These are phyloP conservation scores for Tillandsia leiboldiana DNA, from an alignment of 176 grass and related monocot species.

Conservation along the genomic window DNA sequence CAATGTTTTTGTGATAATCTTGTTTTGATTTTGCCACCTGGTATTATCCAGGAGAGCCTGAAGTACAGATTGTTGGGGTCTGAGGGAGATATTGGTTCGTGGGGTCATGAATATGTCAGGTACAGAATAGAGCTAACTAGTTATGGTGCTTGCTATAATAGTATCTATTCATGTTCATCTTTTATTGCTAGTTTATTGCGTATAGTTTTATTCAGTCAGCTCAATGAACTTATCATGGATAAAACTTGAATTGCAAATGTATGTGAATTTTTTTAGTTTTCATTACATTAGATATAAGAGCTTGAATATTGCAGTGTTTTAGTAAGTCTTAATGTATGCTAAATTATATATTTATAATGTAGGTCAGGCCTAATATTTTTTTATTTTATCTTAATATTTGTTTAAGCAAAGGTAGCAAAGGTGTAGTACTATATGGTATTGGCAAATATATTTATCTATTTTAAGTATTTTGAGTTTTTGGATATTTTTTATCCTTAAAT, in stretches of 20 bases:
- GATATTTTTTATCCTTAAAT: too few relatives aligned
- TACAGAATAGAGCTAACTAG: constrained; percentile 15
- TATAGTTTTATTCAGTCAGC: not conserved
- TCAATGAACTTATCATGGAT: too few relatives aligned
- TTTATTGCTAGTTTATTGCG: not conserved
- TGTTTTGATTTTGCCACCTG: not conserved
- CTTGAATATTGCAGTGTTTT: too few relatives aligned
- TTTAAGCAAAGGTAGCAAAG: too few relatives aligned
- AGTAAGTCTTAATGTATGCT: too few relatives aligned
- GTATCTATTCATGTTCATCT: not conserved
- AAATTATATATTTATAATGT: too few relatives aligned
- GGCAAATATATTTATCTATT: too few relatives aligned
- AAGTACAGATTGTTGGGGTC: constrained; percentile 78
- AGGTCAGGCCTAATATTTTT: too few relatives aligned
- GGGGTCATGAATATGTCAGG: constrained; percentile 98
- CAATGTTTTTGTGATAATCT: not conserved
- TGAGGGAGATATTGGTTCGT: constrained; percentile 93
- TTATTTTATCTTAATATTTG: too few relatives aligned
- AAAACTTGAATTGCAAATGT: not conserved
- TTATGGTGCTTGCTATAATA: not conserved
- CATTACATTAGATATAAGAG: too few relatives aligned
- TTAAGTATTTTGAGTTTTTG: too few relatives aligned
- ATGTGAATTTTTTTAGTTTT: not conserved
- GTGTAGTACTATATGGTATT: too few relatives aligned
- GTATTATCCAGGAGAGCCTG: constrained; percentile 61